Conservation (phyloP, 2,329 filamentous ascomycete species). For the Ophiostoma ips region DNA sequence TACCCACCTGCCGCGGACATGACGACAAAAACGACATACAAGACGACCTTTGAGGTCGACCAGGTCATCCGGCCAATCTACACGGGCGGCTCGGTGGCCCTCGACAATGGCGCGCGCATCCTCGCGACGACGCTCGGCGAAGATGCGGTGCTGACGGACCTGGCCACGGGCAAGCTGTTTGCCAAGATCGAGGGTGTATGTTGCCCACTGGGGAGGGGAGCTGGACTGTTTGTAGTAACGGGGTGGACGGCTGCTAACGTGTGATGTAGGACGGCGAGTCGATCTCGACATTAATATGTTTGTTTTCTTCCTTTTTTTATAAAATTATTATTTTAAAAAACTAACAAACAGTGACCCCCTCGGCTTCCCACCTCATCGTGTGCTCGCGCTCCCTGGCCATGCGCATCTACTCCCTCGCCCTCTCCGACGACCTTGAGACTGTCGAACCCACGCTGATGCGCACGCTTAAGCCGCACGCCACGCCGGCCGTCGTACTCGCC, state of each 20-base stretch:
- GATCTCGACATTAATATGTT: conserved; percentile 52
- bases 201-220: no score
- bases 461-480: conserved; percentile 77
- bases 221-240: no score
- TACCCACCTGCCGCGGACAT: conserved; percentile 25
- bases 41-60: conserved; percentile 79
- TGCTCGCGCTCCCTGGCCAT: conserved; percentile 94
- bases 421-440: conserved; percentile 38
- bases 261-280: conserved; percentile 56
- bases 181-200: conserved; percentile 74
- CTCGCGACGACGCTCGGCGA: conserved; percentile 85
- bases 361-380: conserved; percentile 72
- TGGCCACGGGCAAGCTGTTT: conserved; percentile 69
- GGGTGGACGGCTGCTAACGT: conserved; percentile 13
- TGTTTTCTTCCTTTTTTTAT: not conserved
- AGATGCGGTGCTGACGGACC: conserved; percentile 75
- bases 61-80: conserved; percentile 85
- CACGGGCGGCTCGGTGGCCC: conserved; percentile 74
- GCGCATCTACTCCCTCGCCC: conserved; percentile 69
- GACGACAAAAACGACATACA: conserved; percentile 50
- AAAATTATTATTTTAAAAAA: no score
- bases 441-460: conserved; percentile 57
- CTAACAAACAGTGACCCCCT: conserved; percentile 56
- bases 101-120: conserved; percentile 68
- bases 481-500: conserved; percentile 75